Conservation (phyloP, 2,329 filamentous ascomycete genomes). For the Cladosporium austrohemisphaericum region DNA sequence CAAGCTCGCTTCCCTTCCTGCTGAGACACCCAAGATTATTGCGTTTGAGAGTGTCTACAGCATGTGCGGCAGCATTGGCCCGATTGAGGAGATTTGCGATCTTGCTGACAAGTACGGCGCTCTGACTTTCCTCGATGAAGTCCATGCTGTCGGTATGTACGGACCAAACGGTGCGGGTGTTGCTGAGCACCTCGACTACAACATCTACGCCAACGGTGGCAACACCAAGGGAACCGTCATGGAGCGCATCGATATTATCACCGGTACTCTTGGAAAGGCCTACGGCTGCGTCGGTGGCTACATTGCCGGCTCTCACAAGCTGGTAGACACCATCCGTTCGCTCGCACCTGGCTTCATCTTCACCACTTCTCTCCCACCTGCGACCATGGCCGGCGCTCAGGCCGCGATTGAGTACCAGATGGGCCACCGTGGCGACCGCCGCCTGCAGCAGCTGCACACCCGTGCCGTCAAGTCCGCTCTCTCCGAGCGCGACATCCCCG, state of each 20-base stretch:
- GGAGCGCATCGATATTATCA: constrained; percentile 97
- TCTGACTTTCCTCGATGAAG: constrained; percentile 95
- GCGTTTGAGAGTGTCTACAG: constrained; percentile 98
- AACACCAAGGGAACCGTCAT: constrained; percentile 77
- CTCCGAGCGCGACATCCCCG: constrained; percentile 76
- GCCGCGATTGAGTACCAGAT: constrained; percentile 93
- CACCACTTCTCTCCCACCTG: constrained; percentile 91
- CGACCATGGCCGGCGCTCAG: constrained; percentile 92
- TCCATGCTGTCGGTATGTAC: constrained; percentile 99
- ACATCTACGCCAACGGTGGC: constrained; percentile 74
- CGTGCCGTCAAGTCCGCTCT: constrained; percentile 87
- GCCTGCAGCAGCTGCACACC: constrained; percentile 93
- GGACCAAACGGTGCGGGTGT: constrained; percentile 93
- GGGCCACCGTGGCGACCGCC: constrained; percentile 76
- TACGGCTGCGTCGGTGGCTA: constrained; percentile 98
- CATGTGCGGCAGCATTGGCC: constrained; percentile 97
- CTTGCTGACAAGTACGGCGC: constrained; percentile 96
- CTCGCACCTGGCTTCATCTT: constrained; percentile 98
- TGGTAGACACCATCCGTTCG: constrained; percentile 91
- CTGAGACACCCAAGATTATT: constrained; percentile 90
- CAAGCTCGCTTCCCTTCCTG: constrained; percentile 82
- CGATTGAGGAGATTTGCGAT: constrained; percentile 93
- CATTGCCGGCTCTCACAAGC: constrained; percentile 80
- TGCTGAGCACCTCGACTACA: constrained; percentile 93
- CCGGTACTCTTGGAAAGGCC: constrained; percentile 92